Evolutionary conservation across 345 rosid genomes (phyloP).

Genomic region (Syzygium grande): DNA sequence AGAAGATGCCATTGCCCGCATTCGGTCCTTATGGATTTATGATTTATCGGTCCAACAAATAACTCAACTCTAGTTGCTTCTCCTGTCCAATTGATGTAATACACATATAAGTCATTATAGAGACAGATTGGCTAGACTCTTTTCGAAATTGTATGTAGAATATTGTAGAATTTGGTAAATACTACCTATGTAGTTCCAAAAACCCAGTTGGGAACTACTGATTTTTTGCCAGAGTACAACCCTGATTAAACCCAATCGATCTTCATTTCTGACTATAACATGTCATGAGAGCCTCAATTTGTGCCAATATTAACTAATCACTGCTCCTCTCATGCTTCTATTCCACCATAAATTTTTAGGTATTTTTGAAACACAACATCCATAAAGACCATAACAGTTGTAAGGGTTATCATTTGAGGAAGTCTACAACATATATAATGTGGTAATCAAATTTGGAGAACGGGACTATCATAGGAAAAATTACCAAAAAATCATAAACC

Average conservation of each 20-base stretch:
- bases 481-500: no score
- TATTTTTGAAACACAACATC: not conserved
- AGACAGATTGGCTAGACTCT: not conserved
- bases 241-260: rapidly evolving
- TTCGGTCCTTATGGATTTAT: not conserved
- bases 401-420: not conserved
- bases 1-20: no score
- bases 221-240: not conserved
- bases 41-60: not conserved
- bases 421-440: not conserved
- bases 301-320: not conserved
- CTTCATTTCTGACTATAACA: not conserved
- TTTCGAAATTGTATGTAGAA: not conserved
- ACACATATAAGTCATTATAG: not conserved
- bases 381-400: not conserved
- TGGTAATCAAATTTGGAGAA: not conserved
- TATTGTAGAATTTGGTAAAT: not conserved
- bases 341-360: not conserved
- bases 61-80: not conserved
- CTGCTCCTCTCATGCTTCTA: not conserved
- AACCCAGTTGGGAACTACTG: not conserved
- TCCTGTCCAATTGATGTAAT: not conserved
- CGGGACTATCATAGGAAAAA: not conserved
- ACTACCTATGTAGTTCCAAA: not conserved
- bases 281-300: not conserved